These are phyloP conservation scores for Sedum album DNA, from an alignment of 164 flowering plant species.

Conservation along the genomic window DNA sequence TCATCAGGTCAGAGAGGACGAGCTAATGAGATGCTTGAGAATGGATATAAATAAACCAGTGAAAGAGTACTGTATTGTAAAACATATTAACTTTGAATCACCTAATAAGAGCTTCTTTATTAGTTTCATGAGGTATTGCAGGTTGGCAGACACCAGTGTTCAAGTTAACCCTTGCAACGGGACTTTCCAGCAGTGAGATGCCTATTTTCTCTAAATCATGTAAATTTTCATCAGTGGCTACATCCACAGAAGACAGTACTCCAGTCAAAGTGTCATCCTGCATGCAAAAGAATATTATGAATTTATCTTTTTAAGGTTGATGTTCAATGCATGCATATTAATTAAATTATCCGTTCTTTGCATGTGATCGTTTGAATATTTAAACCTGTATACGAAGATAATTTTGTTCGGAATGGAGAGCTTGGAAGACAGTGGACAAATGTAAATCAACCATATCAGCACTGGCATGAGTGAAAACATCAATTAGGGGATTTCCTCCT, in stretches of 20 bases:
- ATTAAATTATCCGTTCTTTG: no score
- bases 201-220: conserved; percentile 30
- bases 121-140: conserved; percentile 31
- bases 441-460: conserved; percentile 55
- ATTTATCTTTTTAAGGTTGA: background rate
- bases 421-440: conserved; percentile 34
- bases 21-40: background rate
- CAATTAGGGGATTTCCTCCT: conserved; percentile 36
- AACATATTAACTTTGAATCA: background rate
- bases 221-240: conserved; percentile 33
- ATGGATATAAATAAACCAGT: background rate
- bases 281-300: background rate
- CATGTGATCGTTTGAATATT: no score
- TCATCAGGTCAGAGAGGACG: background rate
- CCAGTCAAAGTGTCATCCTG: conserved; percentile 44
- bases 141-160: conserved; percentile 31
- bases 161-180: conserved; percentile 37
- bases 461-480: conserved; percentile 31
- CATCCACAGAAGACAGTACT: conserved; percentile 28
- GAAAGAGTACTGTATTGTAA: background rate
- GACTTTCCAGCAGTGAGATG: conserved; percentile 27
- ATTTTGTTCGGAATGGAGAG: conserved; percentile 21
- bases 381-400: conserved; percentile 57
- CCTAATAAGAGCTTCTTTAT: conserved; percentile 34
- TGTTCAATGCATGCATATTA: background rate